These are phyloP conservation scores for Penicillium sp. DNA, from an alignment of 2,329 filamentous ascomycete genomes.

Conservation along the genomic window DNA sequence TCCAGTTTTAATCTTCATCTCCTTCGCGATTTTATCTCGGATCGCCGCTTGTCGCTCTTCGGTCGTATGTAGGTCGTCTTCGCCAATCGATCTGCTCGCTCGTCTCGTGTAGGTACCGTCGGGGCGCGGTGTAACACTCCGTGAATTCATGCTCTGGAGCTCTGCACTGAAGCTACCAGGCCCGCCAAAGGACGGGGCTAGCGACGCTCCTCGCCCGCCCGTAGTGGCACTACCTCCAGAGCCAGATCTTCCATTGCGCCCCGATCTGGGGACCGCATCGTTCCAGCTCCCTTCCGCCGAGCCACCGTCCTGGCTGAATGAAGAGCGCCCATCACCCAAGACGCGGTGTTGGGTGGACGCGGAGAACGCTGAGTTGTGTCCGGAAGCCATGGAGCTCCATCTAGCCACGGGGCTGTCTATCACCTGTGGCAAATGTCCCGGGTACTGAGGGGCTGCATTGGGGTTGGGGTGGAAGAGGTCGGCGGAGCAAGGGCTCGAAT, in stretches of 20 bases:
- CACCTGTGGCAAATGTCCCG: conserved; percentile 32
- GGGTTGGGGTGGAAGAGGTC: conserved; percentile 16
- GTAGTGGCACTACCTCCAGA: conserved; percentile 61
- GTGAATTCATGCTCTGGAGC: conserved; percentile 67
- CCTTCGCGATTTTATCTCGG: conserved; percentile 84
- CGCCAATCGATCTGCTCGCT: conserved; percentile 53
- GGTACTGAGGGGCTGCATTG: conserved; percentile 34
- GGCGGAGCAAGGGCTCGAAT: conserved; percentile 25
- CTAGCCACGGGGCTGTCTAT: conserved; percentile 37
- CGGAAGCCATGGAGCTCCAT: conserved; percentile 49
- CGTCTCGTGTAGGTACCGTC: conserved; percentile 54
- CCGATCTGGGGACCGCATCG: conserved; percentile 31
- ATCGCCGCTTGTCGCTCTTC: conserved; percentile 74
- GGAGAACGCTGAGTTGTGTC: conserved; percentile 43
- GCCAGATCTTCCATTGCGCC: conserved; percentile 50
- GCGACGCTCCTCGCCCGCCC: conserved; percentile 61
- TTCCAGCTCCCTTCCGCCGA: conserved; percentile 41
- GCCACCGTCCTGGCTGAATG: conserved; percentile 40
- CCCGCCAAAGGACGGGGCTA: conserved; percentile 67
- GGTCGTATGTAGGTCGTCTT: conserved; percentile 59
- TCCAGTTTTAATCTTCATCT: conserved; percentile 96
- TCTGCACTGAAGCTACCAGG: conserved; percentile 88
- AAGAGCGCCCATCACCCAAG: conserved; percentile 37
- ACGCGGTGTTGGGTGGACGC: conserved; percentile 42
- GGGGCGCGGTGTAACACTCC: conserved; percentile 59